Base-by-base conservation (phyloP, 2,329 filamentous ascomycete species). In the Aspergillus phoenicis region DNA sequence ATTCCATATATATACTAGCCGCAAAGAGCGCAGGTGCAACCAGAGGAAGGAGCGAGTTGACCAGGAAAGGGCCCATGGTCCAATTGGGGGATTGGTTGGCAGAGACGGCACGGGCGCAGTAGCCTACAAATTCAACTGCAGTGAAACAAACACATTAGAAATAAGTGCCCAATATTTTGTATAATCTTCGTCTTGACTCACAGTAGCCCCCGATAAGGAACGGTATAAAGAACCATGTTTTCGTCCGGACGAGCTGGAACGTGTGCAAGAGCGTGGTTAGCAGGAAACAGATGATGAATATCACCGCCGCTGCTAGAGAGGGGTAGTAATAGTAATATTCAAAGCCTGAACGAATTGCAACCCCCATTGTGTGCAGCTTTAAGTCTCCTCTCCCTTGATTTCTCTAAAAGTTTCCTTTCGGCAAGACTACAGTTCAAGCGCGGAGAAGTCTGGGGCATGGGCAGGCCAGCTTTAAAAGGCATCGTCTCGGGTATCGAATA, bases 1-100 rank as follows among this genome's bases (percentile, higher is more conserved):
- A 60, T 15, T 65, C 57, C 68, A 70, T 70, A 26, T 70, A 70
- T 11, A 70, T 66, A 1, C 64, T 67, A 3, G 68, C 68, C 0
- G 68, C 65, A 28, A 70, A 67, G 6, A 70, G 56, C 4, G 68
- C 62, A 4, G 68, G 68, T 0, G 68, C 68, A 0, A 70, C 47
- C 3, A 70, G 58, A 17, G 69, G 59, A 5, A 69, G 57, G 7
- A 70, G 53, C 10, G 62, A 62, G 11, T 70, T 64, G 10, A 61
- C 52, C 7, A 70, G 60, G 17, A 67, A 70, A 8, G 68, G 66
- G 15, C 59, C 64, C 5, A 62, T 60, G 5, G 60, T 61, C 59
- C 61, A 70, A 47, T 70, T 26, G 4, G 68, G 68, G 1, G 62
- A 60, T 60, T 70, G 58, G 1, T 56, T 54, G n/a, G 22, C 20